These are phyloP conservation scores for Cardiospermum halicacabum DNA, from an alignment of 345 rosid genomes.

Conservation along the genomic window DNA sequence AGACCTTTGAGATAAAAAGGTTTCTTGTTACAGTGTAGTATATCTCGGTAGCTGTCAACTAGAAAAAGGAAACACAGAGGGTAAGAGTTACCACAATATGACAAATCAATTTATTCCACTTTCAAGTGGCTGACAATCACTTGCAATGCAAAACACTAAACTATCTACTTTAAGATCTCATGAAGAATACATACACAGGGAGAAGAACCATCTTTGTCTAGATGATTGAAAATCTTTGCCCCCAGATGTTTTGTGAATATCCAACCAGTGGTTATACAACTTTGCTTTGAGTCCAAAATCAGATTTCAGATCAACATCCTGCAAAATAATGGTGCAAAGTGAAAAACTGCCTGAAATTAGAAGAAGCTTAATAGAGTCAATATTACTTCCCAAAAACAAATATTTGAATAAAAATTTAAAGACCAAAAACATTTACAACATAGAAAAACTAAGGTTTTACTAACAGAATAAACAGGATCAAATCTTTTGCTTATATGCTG, in stretches of 20 bases:
- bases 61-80: constrained; percentile 16
- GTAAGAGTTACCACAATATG: constrained; percentile 17
- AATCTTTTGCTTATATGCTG: background rate
- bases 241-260: constrained; percentile 48
- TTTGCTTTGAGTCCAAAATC: constrained; percentile 58
- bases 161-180: constrained; percentile 1
- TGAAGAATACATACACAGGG: constrained; percentile 62
- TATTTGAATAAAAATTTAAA: background rate
- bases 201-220: constrained; percentile 60
- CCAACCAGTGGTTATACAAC: constrained; percentile 76
- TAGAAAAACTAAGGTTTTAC: background rate
- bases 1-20: constrained; percentile 73
- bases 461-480: background rate
- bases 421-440: background rate
- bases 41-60: constrained; percentile 79
- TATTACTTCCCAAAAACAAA: background rate
- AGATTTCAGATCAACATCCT: constrained; percentile 41
- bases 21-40: constrained; percentile 78
- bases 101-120: constrained; percentile 12
- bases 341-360: background rate
- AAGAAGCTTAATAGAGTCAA: constrained; percentile 4
- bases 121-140: background rate
- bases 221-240: constrained; percentile 66
- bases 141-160: background rate
- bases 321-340: constrained; percentile 9